Evolutionary conservation across 2,329 filamentous ascomycete species (phyloP).

Genomic region (Scytalidium sp.): DNA sequence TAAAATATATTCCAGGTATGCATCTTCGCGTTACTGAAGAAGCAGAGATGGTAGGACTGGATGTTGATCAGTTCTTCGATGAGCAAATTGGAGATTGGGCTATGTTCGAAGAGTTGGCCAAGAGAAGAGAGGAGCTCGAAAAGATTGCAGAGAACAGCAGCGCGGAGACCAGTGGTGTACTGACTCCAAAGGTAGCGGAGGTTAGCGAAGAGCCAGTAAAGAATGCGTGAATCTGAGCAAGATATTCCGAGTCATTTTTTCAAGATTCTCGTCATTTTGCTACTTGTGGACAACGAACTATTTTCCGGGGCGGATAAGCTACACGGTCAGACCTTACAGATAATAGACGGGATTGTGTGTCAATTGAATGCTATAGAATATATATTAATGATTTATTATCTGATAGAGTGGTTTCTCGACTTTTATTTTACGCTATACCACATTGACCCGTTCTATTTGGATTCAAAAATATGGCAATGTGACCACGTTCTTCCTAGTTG

Average conservation of each 20-base stretch:
- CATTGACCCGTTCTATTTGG: too few species aligned
- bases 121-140: not conserved
- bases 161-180: not conserved
- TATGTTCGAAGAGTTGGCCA: constrained; percentile 20
- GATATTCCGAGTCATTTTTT: not conserved
- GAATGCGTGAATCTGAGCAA: not conserved
- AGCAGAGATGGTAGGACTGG: constrained; percentile 51
- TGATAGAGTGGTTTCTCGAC: too few species aligned
- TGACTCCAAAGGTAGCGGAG: not conserved
- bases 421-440: too few species aligned
- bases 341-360: too few species aligned
- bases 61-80: constrained; percentile 45
- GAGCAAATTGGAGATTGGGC: constrained; percentile 36
- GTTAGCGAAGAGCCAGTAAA: not conserved
- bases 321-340: too few species aligned
- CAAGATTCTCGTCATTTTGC: too few species aligned
- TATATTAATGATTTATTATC: too few species aligned
- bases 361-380: too few species aligned
- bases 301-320: too few species aligned
- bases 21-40: constrained; percentile 53
- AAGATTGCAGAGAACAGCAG: not conserved
- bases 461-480: too few species aligned
- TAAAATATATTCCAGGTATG: constrained; percentile 56
- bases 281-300: too few species aligned
- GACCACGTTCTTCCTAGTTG: too few species aligned